Conservation (phyloP, 371 early-diverging fungal genomes). For the Syncephalastrum monosporum region DNA sequence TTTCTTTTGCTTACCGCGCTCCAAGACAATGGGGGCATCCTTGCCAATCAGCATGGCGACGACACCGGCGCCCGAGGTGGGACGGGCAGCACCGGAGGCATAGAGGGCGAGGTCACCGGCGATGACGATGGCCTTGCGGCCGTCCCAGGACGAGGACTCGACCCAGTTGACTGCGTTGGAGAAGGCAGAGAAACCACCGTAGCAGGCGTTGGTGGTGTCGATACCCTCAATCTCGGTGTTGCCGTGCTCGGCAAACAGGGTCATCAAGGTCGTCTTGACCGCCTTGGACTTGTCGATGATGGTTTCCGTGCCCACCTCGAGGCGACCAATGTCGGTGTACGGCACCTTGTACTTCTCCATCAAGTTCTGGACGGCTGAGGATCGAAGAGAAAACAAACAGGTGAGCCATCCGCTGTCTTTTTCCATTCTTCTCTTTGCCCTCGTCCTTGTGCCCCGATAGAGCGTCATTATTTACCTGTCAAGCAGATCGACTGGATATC, state of each 20-base stretch:
- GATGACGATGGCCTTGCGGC: slow-evolving; percentile 89
- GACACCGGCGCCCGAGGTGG: slow-evolving; percentile 96
- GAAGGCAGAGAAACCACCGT: slow-evolving; percentile 96
- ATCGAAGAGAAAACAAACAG: slow-evolving; percentile 4
- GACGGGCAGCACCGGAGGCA: slow-evolving; percentile 87
- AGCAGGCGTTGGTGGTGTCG: slow-evolving; percentile 98
- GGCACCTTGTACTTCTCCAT: slow-evolving; percentile 90
- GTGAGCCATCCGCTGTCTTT: slow-evolving; percentile 1
- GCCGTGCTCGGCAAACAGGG: slow-evolving; percentile 86
- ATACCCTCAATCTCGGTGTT: slow-evolving; percentile 95
- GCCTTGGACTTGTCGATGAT: slow-evolving; percentile 98
- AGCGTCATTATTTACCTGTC: slow-evolving; percentile 61
- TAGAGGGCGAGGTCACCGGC: slow-evolving; percentile 98
- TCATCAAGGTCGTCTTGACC: slow-evolving; percentile 95
- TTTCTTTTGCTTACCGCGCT: slow-evolving; percentile 52
- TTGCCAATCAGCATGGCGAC: slow-evolving; percentile 94
- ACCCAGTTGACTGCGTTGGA: slow-evolving; percentile 97
- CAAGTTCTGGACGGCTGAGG: slow-evolving; percentile 81
- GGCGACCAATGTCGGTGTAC: slow-evolving; percentile 84
- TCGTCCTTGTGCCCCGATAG: slow-evolving; percentile 11
- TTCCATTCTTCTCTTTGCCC: slow-evolving; percentile 1
- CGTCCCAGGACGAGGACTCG: slow-evolving; percentile 92
- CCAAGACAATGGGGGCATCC: slow-evolving; percentile 92
- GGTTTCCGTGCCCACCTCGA: slow-evolving; percentile 99
- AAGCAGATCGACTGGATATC: slow-evolving; percentile 93